These are phyloP conservation scores for Aureobasidium sp. DNA, from an alignment of 2,329 filamentous ascomycete species.

Conservation along the genomic window DNA sequence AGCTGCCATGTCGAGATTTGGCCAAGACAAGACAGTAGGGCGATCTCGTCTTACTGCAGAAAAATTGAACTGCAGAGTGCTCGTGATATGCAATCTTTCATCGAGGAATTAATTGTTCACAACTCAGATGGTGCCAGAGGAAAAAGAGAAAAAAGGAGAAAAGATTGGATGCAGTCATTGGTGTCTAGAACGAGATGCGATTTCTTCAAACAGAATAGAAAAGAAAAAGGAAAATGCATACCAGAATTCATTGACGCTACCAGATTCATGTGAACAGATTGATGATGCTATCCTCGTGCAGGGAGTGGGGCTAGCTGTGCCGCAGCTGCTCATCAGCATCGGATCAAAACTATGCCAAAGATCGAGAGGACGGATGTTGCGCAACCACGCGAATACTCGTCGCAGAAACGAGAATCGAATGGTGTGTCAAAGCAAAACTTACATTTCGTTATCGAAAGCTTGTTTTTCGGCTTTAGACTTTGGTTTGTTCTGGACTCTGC, in stretches of 20 bases:
- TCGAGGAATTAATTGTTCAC: no score
- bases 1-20: neutral
- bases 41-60: neutral
- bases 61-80: neutral
- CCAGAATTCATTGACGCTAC: constrained; percentile 15
- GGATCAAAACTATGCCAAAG: neutral
- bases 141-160: neutral
- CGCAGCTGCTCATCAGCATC: constrained; percentile 10
- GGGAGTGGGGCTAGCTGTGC: constrained; percentile 15
- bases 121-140: no score
- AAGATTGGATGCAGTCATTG: no score
- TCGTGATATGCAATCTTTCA: neutral
- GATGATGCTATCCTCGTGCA: constrained; percentile 14
- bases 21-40: neutral
- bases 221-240: constrained; percentile 7
- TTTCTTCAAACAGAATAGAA: no score
- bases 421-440: neutral
- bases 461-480: neutral
- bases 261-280: constrained; percentile 16
- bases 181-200: no score
- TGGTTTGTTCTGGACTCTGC: neutral
- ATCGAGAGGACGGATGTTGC: neutral
- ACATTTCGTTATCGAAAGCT: neutral
- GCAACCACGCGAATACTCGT: neutral
- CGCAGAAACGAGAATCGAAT: neutral